Conservation (phyloP, 192 early-diverging fungal species). For the Diversispora epigaea region DNA sequence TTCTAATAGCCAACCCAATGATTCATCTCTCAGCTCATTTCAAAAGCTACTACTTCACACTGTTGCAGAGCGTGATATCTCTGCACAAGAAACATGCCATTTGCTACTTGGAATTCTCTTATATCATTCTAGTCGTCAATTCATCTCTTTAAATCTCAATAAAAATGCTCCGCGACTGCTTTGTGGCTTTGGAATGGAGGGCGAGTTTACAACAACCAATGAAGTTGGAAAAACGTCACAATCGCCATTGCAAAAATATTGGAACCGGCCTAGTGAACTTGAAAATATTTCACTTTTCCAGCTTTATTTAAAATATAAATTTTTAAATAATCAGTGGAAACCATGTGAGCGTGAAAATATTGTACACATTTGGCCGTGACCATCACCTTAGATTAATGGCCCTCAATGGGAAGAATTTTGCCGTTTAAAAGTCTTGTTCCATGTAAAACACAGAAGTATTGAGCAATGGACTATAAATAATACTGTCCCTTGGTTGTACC, state of each 20-base stretch:
- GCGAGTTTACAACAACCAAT: no score
- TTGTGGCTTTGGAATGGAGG: not conserved
- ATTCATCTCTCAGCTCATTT: no score
- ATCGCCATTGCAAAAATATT: not conserved
- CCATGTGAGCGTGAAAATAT: not conserved
- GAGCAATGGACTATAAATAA: not conserved
- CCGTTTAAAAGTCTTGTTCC: not conserved
- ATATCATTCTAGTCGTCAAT: slow-evolving; percentile 1
- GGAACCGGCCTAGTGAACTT: slow-evolving; percentile 6
- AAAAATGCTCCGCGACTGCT: not conserved
- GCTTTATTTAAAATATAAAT: slow-evolving; percentile 8
- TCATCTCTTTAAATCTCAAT: slow-evolving; percentile 6
- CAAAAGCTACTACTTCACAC: no score
- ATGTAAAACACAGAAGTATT: not conserved
- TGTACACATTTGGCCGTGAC: not conserved
- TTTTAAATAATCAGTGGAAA: not conserved
- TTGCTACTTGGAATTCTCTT: not conserved
- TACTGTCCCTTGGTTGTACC: not conserved
- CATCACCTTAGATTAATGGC: no score
- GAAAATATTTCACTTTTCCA: slow-evolving; percentile 9
- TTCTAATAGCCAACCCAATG: no score
- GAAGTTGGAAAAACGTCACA: not conserved
- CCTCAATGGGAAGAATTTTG: slow-evolving; percentile 1
- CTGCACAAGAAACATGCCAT: slow-evolving; percentile 10
- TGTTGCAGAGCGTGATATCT: slow-evolving; percentile 12